These are phyloP conservation scores for Oligophagozyma castellii DNA, from an alignment of 1,139 yeast species.

Conservation along the genomic window DNA sequence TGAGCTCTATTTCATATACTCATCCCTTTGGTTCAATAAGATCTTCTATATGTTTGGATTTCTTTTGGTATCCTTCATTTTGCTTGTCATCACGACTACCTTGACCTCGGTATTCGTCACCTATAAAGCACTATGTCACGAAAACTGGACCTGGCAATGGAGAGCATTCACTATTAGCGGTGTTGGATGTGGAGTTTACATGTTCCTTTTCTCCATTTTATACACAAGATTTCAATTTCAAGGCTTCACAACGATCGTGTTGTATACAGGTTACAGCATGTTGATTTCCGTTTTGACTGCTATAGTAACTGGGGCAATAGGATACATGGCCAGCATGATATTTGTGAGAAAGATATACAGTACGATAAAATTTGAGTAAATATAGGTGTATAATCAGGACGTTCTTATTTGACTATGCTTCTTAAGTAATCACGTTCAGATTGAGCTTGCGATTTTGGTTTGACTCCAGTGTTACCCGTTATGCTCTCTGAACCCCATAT, in stretches of 20 bases:
- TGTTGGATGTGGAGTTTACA: conserved; percentile 64
- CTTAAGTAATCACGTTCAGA: conserved; percentile 1
- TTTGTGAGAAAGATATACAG: conserved; percentile 72
- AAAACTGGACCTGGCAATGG: conserved; percentile 98
- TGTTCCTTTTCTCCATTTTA: conserved; percentile 69
- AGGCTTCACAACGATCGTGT: conserved; percentile 61
- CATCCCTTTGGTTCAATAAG: conserved; percentile 89
- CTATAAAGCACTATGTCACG: conserved; percentile 77
- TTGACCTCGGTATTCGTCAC: conserved; percentile 70
- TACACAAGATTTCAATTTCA: conserved; percentile 58
- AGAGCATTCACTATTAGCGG: conserved; percentile 80
- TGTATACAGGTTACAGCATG: conserved; percentile 77
- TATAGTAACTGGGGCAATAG: conserved; percentile 78
- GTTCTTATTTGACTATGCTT: not conserved
- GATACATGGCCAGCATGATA: conserved; percentile 60
- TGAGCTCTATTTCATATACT: conserved; percentile 77
- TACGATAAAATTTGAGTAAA: conserved; percentile 72
- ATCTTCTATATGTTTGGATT: conserved; percentile 97
- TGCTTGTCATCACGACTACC: conserved; percentile 73
- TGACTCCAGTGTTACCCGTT: not conserved
- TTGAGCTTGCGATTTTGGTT: not conserved
- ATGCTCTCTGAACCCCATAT: too few relatives aligned
- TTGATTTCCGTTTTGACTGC: conserved; percentile 62
- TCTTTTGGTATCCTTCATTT: conserved; percentile 70
- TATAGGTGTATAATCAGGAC: not conserved